Evolutionary conservation across 2,329 filamentous ascomycete species (phyloP), one percentile per base, ranked within the genome.

Genomic region (Monilinia fructigena): DNA sequence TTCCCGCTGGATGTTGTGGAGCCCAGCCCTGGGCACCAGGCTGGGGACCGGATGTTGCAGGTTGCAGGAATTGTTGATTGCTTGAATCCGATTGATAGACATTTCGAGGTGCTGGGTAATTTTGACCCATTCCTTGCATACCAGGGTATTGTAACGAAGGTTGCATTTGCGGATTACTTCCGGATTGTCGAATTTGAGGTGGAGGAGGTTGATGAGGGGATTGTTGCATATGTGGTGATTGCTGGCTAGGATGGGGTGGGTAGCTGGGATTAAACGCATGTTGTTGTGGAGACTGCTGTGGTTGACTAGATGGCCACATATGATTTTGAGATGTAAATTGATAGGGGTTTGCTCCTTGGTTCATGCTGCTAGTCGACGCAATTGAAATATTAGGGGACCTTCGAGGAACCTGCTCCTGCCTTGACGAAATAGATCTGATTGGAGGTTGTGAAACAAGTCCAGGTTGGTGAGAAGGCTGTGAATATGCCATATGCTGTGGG

Each of bases 391-490:
- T 85, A 54, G 89, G 87, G 70, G 89, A 85, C 72, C 88, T 84
- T 72, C 88, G 85, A 23, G 40, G 20, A 77, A 90, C 85, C 75
- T 89, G 85, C 67, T 86, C 82, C 59, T 84, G 80, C 45, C 82
- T 79, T 48, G 87, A 86, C 70, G 86, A 85, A 79, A 89, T 88
- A 75, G 85, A 83, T 78, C 90, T 86, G 77, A 92, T 87, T 31
- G 88, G 87, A 31, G 91, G 89, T 75, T 92, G 90, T 40, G 85
- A 85, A 75, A 93, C 86, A 50, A 88, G 83, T 74, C 86, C 89
- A 74, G 90, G 90, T 47, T 89, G 84, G 74, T 91, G 88, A 55
- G 90, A 85, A 64, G 90, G 85, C 74, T 89, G 89, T 64, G 88
- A 86, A 78, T 93, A 96, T 1, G 85, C 79, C 74, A 83, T 79